Conservation (phyloP, 805 yeast species). For the Wickerhamomyces ciferrii region DNA sequence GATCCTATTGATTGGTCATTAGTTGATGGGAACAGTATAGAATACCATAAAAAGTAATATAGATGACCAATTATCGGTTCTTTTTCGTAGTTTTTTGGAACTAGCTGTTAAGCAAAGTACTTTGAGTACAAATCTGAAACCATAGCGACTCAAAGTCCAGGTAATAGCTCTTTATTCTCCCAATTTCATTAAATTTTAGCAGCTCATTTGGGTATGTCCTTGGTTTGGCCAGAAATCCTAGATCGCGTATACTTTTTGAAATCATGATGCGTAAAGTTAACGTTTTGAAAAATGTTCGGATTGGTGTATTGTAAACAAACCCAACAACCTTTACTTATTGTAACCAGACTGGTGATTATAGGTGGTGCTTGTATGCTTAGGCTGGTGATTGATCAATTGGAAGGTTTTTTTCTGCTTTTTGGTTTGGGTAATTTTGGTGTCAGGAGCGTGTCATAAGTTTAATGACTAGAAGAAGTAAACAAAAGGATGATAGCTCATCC, state of each 20-base stretch:
- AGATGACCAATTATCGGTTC: no score
- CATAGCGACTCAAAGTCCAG: no score
- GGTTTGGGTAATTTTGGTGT: background rate
- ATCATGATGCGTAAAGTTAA: background rate
- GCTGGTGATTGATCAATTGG: background rate
- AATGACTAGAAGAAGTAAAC: background rate
- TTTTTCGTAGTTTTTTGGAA: background rate
- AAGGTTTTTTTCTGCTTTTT: no score
- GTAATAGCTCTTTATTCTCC: no score
- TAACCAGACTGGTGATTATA: background rate
- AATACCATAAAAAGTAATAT: background rate
- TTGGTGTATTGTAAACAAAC: background rate
- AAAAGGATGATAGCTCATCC: background rate
- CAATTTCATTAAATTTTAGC: no score
- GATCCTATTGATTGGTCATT: slow-evolving; percentile 66
- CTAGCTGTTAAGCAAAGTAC: background rate
- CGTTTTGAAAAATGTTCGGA: background rate
- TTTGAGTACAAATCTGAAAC: no score
- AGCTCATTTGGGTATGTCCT: background rate
- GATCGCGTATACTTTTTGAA: background rate
- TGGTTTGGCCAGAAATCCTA: background rate
- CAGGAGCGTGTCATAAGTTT: background rate
- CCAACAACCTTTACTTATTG: background rate
- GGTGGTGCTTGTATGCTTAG: background rate
- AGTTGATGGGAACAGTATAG: slow-evolving; percentile 18